Base-by-base conservation (phyloP, 257 asterid species). In the Oldenlandia corymbosa region DNA sequence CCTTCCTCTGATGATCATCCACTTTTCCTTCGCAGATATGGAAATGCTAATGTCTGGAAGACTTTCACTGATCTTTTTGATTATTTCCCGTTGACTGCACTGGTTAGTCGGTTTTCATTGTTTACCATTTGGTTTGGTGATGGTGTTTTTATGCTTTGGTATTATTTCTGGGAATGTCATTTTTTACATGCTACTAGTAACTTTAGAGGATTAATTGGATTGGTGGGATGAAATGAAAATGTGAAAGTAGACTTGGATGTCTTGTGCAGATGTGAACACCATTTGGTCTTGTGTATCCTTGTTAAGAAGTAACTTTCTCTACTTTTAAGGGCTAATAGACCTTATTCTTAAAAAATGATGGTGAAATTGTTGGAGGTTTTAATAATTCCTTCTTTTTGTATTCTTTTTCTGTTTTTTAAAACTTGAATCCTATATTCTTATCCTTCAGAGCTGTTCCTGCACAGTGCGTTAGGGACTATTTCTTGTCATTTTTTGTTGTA, bases 11-110 rank as follows among this genome's bases (percentile, higher is more conserved):
- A 55, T 58, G 49, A 18, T 31, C n/a, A 54, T 41, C 58, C 28
- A 28, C 34, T 3, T 60, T 59, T 64, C 47, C 21, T 64, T 73
- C 39, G 46, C 73, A 90, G 97, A 84, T 90, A 90, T 69, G 97
- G 97, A 51, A 90, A 81, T 77, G 97, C 97, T 67, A 90, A 81
- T 78, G 97, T 90, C 48, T 90, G 97, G 96, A 90, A 90, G 87
- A 90, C 68, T 64, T 90, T 90, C 83, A 90, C 97, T 0, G 96
- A 90, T 75, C 83, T 90, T 64, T 90, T 90, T 66, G 97, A 90
- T 75, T 90, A 85, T 77, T 85, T 90, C 68, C 96, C 97, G 67
- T 73, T 90, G 69, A 90, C 97, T 12, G 97, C 97, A 60, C 72
- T 90, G 97, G 96, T 90, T 58, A 73, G 97, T 84, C 36, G 16